These are phyloP conservation scores for Pseudogymnoascus sp. DNA, from an alignment of 2,329 filamentous ascomycete genomes.

Conservation along the genomic window DNA sequence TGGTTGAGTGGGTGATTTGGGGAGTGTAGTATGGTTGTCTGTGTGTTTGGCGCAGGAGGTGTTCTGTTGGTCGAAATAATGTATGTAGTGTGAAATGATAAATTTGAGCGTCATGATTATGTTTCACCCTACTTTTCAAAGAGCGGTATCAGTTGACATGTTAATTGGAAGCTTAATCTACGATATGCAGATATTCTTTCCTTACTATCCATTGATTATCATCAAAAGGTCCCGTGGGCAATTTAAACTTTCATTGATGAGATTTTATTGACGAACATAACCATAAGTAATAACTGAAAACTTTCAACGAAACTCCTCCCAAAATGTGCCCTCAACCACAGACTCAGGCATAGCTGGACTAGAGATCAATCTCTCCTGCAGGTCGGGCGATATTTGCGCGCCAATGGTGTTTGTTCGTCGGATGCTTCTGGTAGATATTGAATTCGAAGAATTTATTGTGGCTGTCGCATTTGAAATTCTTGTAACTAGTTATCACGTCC, in stretches of 20 bases:
- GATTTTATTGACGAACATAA: background rate
- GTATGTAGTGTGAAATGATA: background rate
- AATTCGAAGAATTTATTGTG: slow-evolving; percentile 42
- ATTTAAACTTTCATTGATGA: background rate
- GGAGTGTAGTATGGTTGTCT: background rate
- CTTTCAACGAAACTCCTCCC: background rate
- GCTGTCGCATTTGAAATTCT: slow-evolving; percentile 37
- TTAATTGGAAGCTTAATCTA: background rate
- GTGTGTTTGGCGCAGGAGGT: background rate
- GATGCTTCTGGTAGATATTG: slow-evolving; percentile 41
- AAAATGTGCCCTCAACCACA: background rate
- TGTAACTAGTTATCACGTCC: slow-evolving; percentile 29
- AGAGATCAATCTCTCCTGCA: slow-evolving; percentile 32
- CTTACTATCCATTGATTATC: background rate
- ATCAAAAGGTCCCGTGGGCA: background rate
- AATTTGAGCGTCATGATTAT: background rate
- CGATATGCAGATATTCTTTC: background rate
- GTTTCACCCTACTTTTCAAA: background rate
- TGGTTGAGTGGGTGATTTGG: background rate
- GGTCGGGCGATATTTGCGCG: slow-evolving; percentile 35
- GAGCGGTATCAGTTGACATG: background rate
- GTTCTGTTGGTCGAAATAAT: background rate
- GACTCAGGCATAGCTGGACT: background rate
- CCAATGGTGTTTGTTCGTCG: slow-evolving; percentile 38
- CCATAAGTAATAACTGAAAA: background rate